Percentiles rank a stretch among this genome's conserved stretches.
These are phyloP conservation scores for Pouteria campechiana DNA, from an alignment of 179 eudicot genomes.

Conservation along the genomic window DNA sequence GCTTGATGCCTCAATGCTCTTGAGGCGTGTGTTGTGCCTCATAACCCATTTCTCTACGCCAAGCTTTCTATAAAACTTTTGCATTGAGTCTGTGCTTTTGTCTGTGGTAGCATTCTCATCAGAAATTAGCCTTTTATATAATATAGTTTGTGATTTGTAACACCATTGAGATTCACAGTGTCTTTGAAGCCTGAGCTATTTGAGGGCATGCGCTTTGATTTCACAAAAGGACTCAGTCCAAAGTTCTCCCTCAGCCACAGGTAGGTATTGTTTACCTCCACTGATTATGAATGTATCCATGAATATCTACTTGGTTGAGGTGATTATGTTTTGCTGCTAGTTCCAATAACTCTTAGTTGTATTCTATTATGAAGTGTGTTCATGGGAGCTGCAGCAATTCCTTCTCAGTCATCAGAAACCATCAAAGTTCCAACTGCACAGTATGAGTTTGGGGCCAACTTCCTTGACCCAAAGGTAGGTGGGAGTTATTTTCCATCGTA, in stretches of 20 bases:
- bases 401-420: conserved; percentile 68
- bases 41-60: too few species aligned
- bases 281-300: background rate
- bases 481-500: too few species aligned
- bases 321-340: background rate
- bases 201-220: conserved; percentile 93
- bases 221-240: conserved; percentile 71
- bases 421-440: conserved; percentile 83
- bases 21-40: too few species aligned
- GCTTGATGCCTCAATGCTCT: too few species aligned
- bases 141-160: too few species aligned
- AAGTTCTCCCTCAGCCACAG: conserved; percentile 88
- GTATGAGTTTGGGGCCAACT: conserved; percentile 96
- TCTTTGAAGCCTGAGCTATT: conserved; percentile 87
- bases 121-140: too few species aligned
- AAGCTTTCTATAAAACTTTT: too few species aligned
- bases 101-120: too few species aligned
- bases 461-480: conserved; percentile 68
- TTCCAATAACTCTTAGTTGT: too few species aligned
- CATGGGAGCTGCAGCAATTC: conserved; percentile 91
- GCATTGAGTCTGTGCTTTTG: too few species aligned
- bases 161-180: conserved; percentile 47
- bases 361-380: conserved; percentile 38
- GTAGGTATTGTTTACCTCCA: conserved; percentile 15
- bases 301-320: background rate